Evolutionary conservation across 345 rosid genomes (phyloP).

Genomic region (Populus alba): DNA sequence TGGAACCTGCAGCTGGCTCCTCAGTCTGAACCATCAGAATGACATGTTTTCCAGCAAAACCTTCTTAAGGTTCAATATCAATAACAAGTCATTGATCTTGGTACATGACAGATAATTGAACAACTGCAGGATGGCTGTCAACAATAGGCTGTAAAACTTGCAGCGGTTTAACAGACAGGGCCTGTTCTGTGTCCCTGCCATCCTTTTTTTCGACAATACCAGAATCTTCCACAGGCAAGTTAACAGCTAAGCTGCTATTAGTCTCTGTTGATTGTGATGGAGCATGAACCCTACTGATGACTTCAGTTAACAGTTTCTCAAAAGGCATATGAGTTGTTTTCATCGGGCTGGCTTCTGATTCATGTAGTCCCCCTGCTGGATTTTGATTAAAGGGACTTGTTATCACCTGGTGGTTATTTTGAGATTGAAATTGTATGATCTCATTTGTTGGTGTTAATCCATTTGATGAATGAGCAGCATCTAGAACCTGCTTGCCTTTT

Average conservation of each 20-base stretch:
- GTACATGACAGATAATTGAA: background rate
- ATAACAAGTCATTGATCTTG: background rate
- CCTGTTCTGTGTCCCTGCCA: constrained; percentile 30
- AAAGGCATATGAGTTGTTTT: constrained; percentile 40
- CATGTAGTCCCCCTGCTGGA: background rate
- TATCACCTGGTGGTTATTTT: constrained; percentile 15
- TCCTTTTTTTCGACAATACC: constrained; percentile 26
- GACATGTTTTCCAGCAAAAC: constrained; percentile 86
- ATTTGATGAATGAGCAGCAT: constrained; percentile 30
- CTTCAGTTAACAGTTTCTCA: constrained; percentile 62
- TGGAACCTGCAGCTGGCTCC: constrained; percentile 12
- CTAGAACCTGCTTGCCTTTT: constrained; percentile 37
- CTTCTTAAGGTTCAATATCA: constrained; percentile 31
- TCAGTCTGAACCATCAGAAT: constrained; percentile 31
- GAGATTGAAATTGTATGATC: constrained; percentile 25
- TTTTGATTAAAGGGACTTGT: constrained; percentile 18
- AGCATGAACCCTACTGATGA: constrained; percentile 43
- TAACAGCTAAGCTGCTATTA: constrained; percentile 19
- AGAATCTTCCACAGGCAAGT: constrained; percentile 16
- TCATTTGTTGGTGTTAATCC: constrained; percentile 23
- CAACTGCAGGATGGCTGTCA: constrained; percentile 32
- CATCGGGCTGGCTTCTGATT: constrained; percentile 25
- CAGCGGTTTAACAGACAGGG: constrained; percentile 66
- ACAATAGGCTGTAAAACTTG: constrained; percentile 48
- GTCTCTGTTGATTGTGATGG: constrained; percentile 30